A percentile compares a stretch with the other conserved stretches of the same genome.
phyloP scores from a whole-genome alignment of 139 green algal species.

The Asterochloris sp. region DNA sequence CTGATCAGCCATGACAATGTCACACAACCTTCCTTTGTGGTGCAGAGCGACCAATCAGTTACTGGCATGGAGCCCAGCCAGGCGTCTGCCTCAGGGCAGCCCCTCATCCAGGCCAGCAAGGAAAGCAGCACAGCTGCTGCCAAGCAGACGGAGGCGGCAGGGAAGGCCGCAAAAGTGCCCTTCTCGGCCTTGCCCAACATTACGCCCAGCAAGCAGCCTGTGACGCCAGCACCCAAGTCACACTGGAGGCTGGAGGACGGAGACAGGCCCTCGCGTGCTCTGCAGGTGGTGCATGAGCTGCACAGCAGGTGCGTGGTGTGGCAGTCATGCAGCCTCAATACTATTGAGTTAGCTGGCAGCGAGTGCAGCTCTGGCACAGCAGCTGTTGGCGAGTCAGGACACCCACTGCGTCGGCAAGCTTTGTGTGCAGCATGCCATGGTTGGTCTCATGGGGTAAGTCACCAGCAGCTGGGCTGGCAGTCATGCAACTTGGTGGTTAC shows the following conservation, averaged over 20 bases:
- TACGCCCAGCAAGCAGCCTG: neutral
- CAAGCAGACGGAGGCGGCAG: neutral
- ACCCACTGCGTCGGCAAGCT: no score
- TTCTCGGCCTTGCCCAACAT: neutral
- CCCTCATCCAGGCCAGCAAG: neutral
- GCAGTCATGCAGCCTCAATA: no score
- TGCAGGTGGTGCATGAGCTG: constrained; percentile 53
- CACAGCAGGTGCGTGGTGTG: constrained; percentile 39
- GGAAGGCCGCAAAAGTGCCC: neutral
- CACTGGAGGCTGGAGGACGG: neutral
- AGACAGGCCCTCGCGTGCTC: constrained; percentile 19
- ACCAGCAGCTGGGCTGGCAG: no score
- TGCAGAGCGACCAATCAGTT: neutral
- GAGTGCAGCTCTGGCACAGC: no score
- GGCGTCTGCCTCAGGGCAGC: neutral
- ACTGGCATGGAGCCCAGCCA: neutral
- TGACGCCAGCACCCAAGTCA: neutral
- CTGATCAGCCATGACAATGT: no score
- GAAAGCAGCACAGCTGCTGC: neutral
- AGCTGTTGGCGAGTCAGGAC: no score
- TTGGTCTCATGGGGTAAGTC: no score
- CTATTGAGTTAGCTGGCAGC: no score
- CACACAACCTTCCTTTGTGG: neutral
- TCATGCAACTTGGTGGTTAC: no score
- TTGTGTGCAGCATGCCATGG: no score